A percentile compares a stretch with the other conserved stretches of the same genome.
Evolutionary conservation across 441 rosid genomes (phyloP).

Genomic region (Erodium moschatum): DNA sequence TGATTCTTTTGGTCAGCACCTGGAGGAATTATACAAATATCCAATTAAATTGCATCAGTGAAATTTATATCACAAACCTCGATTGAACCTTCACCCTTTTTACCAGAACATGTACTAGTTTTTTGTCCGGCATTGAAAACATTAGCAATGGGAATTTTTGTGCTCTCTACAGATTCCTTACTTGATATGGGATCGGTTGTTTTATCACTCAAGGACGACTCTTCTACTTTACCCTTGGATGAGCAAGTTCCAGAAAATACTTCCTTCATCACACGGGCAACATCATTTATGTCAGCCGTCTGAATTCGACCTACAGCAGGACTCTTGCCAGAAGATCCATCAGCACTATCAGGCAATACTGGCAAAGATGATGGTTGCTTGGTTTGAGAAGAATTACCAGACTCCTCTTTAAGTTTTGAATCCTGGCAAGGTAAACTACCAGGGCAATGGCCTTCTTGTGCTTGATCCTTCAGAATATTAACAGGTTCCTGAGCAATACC

Average conservation of each 20-base stretch:
- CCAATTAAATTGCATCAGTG: not conserved
- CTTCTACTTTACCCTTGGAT: conserved; percentile 40
- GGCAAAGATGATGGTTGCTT: not conserved
- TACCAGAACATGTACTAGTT: conserved; percentile 14
- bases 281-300: conserved; percentile 59
- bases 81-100: conserved; percentile 13
- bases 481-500: conserved; percentile 27
- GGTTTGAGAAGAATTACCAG: conserved; percentile 7
- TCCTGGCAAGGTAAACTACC: conserved; percentile 32
- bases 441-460: conserved; percentile 21
- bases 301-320: conserved; percentile 41
- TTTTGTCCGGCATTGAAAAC: conserved; percentile 18
- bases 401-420: conserved; percentile 30
- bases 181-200: conserved; percentile 21
- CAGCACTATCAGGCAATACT: not conserved
- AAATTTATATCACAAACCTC: conserved; percentile 2
- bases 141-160: conserved; percentile 22
- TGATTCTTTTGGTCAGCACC: not conserved
- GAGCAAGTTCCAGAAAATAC: conserved; percentile 62
- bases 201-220: conserved; percentile 31
- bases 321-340: conserved; percentile 21
- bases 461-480: conserved; percentile 30
- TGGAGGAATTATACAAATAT: not conserved
- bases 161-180: conserved; percentile 22
- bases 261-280: conserved; percentile 81